Evolutionary conservation across 2,329 filamentous ascomycete genomes (phyloP), one percentile per base, ranked within the genome.

Genomic region (Curvularia spicifera): DNA sequence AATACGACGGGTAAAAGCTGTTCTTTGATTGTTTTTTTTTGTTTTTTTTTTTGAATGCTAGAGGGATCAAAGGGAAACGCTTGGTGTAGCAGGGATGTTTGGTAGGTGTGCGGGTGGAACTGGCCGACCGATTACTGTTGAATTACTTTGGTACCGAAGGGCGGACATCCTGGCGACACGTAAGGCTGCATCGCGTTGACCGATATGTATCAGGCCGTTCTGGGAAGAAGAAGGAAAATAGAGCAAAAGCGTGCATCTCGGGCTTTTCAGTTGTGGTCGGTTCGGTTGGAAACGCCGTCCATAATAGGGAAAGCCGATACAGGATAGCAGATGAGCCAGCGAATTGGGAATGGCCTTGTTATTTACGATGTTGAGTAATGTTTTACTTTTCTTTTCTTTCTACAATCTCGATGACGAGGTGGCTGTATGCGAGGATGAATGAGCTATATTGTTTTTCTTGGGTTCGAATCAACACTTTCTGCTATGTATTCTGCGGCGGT

Each of bases 131-230:
- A 49, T 31, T 22, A 13, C 9, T 39, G 33, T n/a, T 26, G 9
- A 5, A 18, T 28, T 28, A 39, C 24, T 39, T 49, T 49, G 47
- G 47, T 49, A 49, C 18, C 47, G 47, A 49, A 39, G 13, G 29
- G 4, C 10, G 29, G 42, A 44, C 8, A 22, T 44, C 24, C 15
- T 44, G 42, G 24, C 28, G 22, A 44, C 20, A n/a, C 15, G 22
- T 44, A 26, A 20, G 18, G 42, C 22, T 28, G 42, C 24, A 7
- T 28, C 15, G 22, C 42, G 42, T 22, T 44, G 24, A 7, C 15
- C 8, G 15, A 15, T 22, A 44, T 13, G 13, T 9, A 26, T 44
- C 42, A 44, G 42, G 42, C 22, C 2, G 28, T 28, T 44, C 22
- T 44, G n/a, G 22, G 7, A 5, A 26, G 22, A 26, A 28, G 24